phyloP scores from a whole-genome alignment of 148 eudicot species.

The Euryodendron excelsum region DNA sequence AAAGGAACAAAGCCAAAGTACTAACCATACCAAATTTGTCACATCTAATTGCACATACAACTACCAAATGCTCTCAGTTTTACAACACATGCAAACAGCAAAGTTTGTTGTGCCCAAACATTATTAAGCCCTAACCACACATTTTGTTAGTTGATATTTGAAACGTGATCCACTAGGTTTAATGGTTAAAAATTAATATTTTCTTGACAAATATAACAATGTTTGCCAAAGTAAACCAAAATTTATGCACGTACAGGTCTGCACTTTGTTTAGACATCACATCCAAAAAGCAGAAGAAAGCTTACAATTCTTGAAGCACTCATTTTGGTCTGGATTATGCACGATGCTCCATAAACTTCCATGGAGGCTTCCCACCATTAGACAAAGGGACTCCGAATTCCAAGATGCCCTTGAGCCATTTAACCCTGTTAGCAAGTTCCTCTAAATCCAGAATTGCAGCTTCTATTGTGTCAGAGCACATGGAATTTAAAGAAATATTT shows the following conservation, averaged over 20 bases:
- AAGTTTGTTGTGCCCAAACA: no score
- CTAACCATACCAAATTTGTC: no score
- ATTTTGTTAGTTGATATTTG: no score
- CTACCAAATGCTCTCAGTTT: no score
- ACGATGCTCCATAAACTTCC: constrained; percentile 55
- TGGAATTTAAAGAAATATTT: constrained; percentile 38
- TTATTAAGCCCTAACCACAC: no score
- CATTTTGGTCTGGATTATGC: constrained; percentile 38
- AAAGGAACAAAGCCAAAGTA: no score
- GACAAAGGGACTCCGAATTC: constrained; percentile 38
- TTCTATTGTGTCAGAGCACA: constrained; percentile 41
- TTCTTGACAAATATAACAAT: background rate
- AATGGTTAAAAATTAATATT: no score
- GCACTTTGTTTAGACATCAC: background rate
- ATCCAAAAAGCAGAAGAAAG: background rate
- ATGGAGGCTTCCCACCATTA: constrained; percentile 28
- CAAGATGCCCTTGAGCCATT: constrained; percentile 55
- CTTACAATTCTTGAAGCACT: constrained; percentile 12
- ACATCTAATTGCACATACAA: no score
- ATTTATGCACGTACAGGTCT: background rate
- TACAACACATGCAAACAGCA: no score
- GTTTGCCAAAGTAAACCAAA: background rate
- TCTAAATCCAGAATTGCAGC: constrained; percentile 58
- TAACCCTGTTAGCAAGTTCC: constrained; percentile 60
- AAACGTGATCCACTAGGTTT: no score